These are phyloP conservation scores for Globisporangium ultimum DNA, from an alignment of 352 stramenopile genomes.

Conservation along the genomic window DNA sequence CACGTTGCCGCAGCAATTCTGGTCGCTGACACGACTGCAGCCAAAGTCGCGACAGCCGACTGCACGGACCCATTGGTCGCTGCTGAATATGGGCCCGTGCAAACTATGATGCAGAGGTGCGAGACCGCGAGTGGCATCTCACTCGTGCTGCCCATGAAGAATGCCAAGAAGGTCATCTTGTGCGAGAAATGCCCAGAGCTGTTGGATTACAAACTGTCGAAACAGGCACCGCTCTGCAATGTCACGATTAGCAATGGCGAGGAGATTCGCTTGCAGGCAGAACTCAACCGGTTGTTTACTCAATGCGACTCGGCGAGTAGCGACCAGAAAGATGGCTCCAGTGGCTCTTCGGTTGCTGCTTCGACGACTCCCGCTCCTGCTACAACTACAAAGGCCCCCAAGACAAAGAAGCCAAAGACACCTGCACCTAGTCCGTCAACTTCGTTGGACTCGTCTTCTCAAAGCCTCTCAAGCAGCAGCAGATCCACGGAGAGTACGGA, in stretches of 20 bases:
- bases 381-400: too few relatives aligned
- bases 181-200: conserved; percentile 4
- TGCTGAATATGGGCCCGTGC: not conserved
- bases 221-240: not conserved
- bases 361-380: too few relatives aligned
- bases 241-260: not conserved
- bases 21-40: not conserved
- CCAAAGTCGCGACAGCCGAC: not conserved
- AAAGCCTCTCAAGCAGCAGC: too few relatives aligned
- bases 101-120: not conserved
- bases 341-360: too few relatives aligned
- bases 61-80: conserved; percentile 1
- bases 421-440: too few relatives aligned
- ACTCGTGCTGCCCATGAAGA: conserved; percentile 1
- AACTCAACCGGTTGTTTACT: not conserved
- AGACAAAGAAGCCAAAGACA: too few relatives aligned
- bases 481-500: too few relatives aligned
- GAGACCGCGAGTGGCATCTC: conserved; percentile 4
- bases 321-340: too few relatives aligned
- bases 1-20: not conserved
- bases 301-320: too few relatives aligned
- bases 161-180: not conserved
- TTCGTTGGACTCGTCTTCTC: too few relatives aligned
- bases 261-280: not conserved
- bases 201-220: not conserved